These are phyloP conservation scores for Athelia sp. DNA, from an alignment of 1,284 basidiomycete species.

Conservation along the genomic window DNA sequence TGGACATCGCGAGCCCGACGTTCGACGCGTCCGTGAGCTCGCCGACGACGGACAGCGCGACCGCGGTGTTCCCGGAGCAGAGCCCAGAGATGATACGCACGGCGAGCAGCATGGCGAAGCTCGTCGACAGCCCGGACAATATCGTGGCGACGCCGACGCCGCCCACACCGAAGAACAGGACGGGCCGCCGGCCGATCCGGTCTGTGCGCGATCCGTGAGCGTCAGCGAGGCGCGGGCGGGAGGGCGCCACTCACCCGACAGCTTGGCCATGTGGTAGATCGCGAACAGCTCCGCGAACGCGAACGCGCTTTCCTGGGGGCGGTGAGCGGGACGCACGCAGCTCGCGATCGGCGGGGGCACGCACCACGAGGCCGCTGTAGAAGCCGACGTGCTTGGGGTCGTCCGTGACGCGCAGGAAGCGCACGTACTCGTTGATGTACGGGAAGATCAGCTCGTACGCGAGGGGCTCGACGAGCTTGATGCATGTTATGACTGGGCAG, in stretches of 20 bases:
- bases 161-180: conserved; percentile 49
- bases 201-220: conserved; percentile 27
- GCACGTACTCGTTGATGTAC: conserved; percentile 36
- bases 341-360: conserved; percentile 7
- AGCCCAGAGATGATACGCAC: conserved; percentile 54
- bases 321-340: background rate
- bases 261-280: conserved; percentile 60
- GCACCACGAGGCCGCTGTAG: conserved; percentile 36
- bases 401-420: conserved; percentile 25
- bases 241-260: conserved; percentile 53
- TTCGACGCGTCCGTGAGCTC: conserved; percentile 66
- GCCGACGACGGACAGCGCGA: conserved; percentile 54
- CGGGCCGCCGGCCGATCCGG: conserved; percentile 54
- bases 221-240: too few species aligned
- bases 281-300: conserved; percentile 55
- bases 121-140: conserved; percentile 52
- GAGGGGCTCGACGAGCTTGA: conserved; percentile 34
- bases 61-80: conserved; percentile 58
- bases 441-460: conserved; percentile 32
- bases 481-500: conserved; percentile 7
- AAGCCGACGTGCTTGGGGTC: conserved; percentile 33
- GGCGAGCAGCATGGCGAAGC: conserved; percentile 40
- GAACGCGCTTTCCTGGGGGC: conserved; percentile 53
- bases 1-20: conserved; percentile 53
- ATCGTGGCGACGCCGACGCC: conserved; percentile 47